phyloP scores from a whole-genome alignment of 2,329 filamentous ascomycete species.

The Aspergillus cejpii region DNA sequence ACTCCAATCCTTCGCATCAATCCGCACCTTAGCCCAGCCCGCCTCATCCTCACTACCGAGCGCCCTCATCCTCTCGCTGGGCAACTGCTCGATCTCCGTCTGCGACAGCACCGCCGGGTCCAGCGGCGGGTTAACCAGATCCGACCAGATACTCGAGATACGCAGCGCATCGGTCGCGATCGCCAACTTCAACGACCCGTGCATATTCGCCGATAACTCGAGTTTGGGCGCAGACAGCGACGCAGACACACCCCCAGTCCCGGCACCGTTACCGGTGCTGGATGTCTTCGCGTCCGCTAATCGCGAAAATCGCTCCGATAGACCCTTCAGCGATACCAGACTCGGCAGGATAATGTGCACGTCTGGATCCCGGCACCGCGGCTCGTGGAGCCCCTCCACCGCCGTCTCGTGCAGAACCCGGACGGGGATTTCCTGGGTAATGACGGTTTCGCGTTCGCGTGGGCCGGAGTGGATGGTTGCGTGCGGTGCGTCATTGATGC shows the following conservation, averaged over 20 bases:
- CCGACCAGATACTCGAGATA: slow-evolving; percentile 79
- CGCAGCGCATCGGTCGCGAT: slow-evolving; percentile 77
- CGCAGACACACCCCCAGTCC: slow-evolving; percentile 28
- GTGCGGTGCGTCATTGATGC: too few species aligned
- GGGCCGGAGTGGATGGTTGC: slow-evolving; percentile 44
- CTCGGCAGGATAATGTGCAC: slow-evolving; percentile 88
- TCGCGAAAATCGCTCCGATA: slow-evolving; percentile 92
- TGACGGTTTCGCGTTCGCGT: slow-evolving; percentile 77
- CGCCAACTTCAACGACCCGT: slow-evolving; percentile 72
- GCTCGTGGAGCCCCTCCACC: slow-evolving; percentile 92
- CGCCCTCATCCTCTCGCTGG: slow-evolving; percentile 68
- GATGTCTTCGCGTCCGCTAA: slow-evolving; percentile 48
- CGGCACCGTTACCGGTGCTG: too few species aligned
- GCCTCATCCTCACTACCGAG: slow-evolving; percentile 63
- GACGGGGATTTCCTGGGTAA: slow-evolving; percentile 95
- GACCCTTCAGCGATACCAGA: slow-evolving; percentile 80
- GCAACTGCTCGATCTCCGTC: slow-evolving; percentile 63
- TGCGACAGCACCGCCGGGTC: slow-evolving; percentile 69
- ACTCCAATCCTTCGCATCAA: slow-evolving; percentile 93
- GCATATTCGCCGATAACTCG: slow-evolving; percentile 89
- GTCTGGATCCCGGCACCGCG: slow-evolving; percentile 80
- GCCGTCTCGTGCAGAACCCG: slow-evolving; percentile 75
- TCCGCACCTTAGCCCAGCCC: slow-evolving; percentile 79
- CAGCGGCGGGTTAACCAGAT: slow-evolving; percentile 77
- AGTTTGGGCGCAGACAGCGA: slow-evolving; percentile 53